Evolutionary conservation across 257 asterid species (phyloP).

Genomic region (Solanum clarkiae): DNA sequence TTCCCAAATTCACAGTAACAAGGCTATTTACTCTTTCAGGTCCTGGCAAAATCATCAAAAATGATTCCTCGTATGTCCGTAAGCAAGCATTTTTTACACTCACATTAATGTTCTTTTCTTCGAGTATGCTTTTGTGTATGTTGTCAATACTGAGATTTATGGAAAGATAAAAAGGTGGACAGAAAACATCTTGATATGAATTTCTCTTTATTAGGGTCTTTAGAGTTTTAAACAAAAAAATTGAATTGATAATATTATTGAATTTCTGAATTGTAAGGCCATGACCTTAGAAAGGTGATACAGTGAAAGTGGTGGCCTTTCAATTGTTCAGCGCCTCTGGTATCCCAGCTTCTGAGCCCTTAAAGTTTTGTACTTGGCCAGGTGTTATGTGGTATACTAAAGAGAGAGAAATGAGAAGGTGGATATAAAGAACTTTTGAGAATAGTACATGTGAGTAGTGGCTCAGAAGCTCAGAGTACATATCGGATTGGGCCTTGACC

Average conservation of each 20-base stretch:
- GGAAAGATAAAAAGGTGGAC: neutral
- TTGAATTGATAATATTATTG: neutral
- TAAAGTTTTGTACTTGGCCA: neutral
- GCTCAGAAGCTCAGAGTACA: neutral
- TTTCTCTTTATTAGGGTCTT: neutral
- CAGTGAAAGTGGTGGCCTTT: neutral
- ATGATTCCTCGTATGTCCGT: conserved; percentile 67
- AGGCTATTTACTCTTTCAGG: conserved; percentile 31
- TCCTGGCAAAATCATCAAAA: conserved; percentile 84
- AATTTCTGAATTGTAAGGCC: neutral
- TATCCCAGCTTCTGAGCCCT: neutral
- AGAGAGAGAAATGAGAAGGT: neutral
- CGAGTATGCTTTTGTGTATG: neutral
- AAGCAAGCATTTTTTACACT: neutral
- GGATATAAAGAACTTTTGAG: neutral
- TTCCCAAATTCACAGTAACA: conserved; percentile 8
- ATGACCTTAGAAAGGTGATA: neutral
- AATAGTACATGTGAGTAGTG: neutral
- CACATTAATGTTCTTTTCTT: neutral
- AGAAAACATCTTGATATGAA: neutral
- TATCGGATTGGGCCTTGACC: too few relatives aligned
- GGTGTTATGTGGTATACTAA: neutral
- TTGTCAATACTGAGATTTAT: neutral
- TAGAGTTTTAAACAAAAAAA: neutral
- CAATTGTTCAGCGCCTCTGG: neutral